Base-by-base conservation (phyloP, 768 basidiomycete genomes). In the Tephrocybe sp. region DNA sequence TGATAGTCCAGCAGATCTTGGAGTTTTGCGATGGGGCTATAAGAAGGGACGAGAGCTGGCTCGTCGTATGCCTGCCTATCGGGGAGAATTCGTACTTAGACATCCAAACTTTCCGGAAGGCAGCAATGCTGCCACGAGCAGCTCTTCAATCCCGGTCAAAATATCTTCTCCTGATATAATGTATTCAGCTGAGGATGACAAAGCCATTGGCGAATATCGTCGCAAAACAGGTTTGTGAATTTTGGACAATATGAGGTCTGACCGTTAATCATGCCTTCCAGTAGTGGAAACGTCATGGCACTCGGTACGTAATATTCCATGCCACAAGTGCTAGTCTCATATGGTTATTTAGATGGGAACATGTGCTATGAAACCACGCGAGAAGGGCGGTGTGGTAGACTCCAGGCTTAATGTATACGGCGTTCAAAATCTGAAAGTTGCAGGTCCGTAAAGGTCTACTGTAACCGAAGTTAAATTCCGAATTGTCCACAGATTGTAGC, bases 291-390 rank as follows among this genome's bases (percentile, higher is more conserved):
- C 75, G 1, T 65, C 73, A 0, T 78, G 73, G 72, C 78, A 79
- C 54, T 75, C 74, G 30, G 77, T 78, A 52, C 42, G 66, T 41
- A 26, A 14, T 16, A 14, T 6, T 10, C n/a, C n/a, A n/a, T n/a
- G n/a, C n/a, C n/a, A n/a, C n/a, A n/a, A n/a, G n/a, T n/a, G n/a
- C n/a, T n/a, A 45, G n/a, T 14, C 44, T 17, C 19, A 19, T 13
- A 13, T 55, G 22, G 23, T 32, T 30, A 43, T 23, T 5, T 45
- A 84, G 82, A 69, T 83, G 12, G 84, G 84, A 34, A 86, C 84
- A 0, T 85, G 83, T 51, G 77, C 82, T 0, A 86, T 87, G 84
- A 84, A 85, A 60, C 73, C 82, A 3, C 73, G 76, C 16, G 72
- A 78, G 14, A 49, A 72, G 34, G 77, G 75, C 4, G 85, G 84